phyloP scores from a whole-genome alignment of 2,329 filamentous ascomycete genomes.

The Botrytis aclada region DNA sequence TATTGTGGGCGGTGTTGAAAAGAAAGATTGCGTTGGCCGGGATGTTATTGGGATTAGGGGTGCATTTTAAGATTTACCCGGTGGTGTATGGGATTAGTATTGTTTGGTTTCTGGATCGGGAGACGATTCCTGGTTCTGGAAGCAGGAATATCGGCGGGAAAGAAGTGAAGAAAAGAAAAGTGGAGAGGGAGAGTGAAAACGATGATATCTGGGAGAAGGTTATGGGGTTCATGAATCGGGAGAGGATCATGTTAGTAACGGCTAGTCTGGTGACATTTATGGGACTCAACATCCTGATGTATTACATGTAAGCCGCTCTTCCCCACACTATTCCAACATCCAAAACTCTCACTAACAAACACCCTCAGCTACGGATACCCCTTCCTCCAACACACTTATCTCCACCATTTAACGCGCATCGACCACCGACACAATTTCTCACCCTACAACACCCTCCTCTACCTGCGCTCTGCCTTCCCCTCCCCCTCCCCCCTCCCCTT shows the following conservation, averaged over 20 bases:
- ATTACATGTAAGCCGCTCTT: constrained; percentile 53
- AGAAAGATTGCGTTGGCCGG: constrained; percentile 65
- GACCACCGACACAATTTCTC: constrained; percentile 99
- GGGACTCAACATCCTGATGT: constrained; percentile 76
- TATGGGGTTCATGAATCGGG: constrained; percentile 5
- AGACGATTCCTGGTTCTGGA: constrained; percentile 60
- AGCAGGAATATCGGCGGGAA: constrained; percentile 47
- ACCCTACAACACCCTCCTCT: constrained; percentile 88
- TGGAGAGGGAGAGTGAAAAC: not conserved
- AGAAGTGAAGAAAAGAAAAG: not conserved
- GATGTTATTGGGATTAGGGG: constrained; percentile 71
- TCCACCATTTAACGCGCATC: constrained; percentile 88
- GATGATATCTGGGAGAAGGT: constrained; percentile 23
- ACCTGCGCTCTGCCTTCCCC: constrained; percentile 69
- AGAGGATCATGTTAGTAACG: constrained; percentile 45
- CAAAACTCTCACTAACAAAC: constrained; percentile 7
- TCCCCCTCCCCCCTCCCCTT: constrained; percentile 44
- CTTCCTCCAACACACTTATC: constrained; percentile 85
- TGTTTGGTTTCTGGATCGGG: constrained; percentile 73
- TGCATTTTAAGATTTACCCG: constrained; percentile 99
- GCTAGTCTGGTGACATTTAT: constrained; percentile 72
- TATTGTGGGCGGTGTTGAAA: constrained; percentile 78
- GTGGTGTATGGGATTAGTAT: constrained; percentile 89
- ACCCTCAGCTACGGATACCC: constrained; percentile 65
- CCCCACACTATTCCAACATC: not conserved